phyloP scores from a whole-genome alignment of 257 asterid genomes.

The Gynochthodes officinalis region DNA sequence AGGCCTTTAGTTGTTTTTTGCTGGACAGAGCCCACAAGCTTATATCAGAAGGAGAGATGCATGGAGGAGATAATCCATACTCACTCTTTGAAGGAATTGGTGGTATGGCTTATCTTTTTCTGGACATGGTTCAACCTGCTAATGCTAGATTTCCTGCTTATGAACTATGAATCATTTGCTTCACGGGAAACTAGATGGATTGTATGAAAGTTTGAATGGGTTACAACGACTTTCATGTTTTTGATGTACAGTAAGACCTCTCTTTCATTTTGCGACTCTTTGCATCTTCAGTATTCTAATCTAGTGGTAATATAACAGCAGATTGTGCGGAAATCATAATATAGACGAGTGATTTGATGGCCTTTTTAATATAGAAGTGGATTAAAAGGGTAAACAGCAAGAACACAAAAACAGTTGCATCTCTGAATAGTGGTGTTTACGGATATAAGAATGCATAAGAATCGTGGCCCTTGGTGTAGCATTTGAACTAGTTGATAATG shows the following conservation, averaged over 20 bases:
- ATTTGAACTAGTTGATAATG: neutral
- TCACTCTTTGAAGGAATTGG: constrained; percentile 76
- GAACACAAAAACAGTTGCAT: neutral
- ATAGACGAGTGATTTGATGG: neutral
- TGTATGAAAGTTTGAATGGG: neutral
- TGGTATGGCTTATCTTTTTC: constrained; percentile 70
- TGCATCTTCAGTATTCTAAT: neutral
- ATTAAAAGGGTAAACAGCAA: neutral
- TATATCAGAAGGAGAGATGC: constrained; percentile 54
- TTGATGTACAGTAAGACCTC: neutral
- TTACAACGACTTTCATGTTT: constrained; percentile 4
- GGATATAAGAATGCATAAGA: neutral
- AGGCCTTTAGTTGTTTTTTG: constrained; percentile 73
- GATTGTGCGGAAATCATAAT: neutral
- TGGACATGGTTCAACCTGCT: constrained; percentile 65
- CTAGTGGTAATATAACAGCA: neutral
- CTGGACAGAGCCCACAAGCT: constrained; percentile 63
- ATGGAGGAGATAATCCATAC: constrained; percentile 58
- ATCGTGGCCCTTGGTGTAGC: neutral
- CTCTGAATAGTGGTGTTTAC: neutral
- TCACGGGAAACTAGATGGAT: neutral
- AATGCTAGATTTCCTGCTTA: constrained; percentile 66
- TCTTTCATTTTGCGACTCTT: neutral
- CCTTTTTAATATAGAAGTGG: neutral
- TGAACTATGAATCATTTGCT: constrained; percentile 35